These are phyloP conservation scores for Moricandia moricandioides DNA, from an alignment of 345 rosid genomes.

Conservation along the genomic window DNA sequence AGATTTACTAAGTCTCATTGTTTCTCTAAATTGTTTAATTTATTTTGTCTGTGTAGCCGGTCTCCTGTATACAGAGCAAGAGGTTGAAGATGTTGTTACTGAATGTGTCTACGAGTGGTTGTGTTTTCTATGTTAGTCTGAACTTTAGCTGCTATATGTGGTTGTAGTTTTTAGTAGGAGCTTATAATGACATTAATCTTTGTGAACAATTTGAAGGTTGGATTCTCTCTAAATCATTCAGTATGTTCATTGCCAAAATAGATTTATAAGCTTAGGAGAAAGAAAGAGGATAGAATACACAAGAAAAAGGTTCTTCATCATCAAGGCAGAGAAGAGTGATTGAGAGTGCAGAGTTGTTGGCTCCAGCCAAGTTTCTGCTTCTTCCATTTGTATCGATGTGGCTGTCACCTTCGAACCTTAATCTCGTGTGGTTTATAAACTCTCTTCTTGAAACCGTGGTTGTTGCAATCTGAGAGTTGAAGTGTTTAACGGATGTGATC, in stretches of 20 bases:
- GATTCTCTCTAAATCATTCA: background rate
- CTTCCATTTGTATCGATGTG: slow-evolving; percentile 41
- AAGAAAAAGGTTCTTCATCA: background rate
- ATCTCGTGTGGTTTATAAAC: no score
- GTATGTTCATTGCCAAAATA: background rate
- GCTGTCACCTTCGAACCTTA: no score
- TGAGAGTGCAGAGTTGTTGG: slow-evolving; percentile 47
- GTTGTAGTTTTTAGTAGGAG: background rate
- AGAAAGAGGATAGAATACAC: background rate
- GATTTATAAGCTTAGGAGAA: no score
- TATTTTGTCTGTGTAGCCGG: background rate
- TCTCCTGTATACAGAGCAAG: slow-evolving; percentile 61
- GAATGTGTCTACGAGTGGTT: background rate
- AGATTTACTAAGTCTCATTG: no score
- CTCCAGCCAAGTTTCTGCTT: slow-evolving; percentile 69
- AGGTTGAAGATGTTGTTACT: slow-evolving; percentile 31
- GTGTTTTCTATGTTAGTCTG: background rate
- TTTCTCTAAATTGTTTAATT: background rate
- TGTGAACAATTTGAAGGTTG: background rate
- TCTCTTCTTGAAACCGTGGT: no score
- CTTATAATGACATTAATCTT: background rate
- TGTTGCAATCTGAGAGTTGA: no score
- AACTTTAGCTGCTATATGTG: background rate
- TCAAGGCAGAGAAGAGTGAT: slow-evolving; percentile 29
- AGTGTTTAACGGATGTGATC: no score